Evolutionary conservation across 2,329 filamentous ascomycete genomes (phyloP).

Genomic region (Colletotrichum brevisporum): DNA sequence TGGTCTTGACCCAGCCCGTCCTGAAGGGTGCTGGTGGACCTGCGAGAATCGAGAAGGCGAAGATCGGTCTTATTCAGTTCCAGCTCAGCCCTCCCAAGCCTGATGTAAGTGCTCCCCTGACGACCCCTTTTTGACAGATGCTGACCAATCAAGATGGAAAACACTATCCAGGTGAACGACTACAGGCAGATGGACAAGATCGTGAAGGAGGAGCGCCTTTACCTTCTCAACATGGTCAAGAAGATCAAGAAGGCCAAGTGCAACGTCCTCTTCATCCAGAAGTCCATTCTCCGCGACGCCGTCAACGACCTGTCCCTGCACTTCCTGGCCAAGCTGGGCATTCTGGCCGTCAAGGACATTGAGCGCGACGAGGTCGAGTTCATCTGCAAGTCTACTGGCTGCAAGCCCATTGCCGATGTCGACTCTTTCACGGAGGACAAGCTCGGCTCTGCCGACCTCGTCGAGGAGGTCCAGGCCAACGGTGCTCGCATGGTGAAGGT

Average conservation of each 20-base stretch:
- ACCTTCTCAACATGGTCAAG: slow-evolving; percentile 98
- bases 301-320: slow-evolving; percentile 98
- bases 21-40: slow-evolving; percentile 95
- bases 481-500: slow-evolving; percentile 96
- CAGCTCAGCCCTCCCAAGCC: slow-evolving; percentile 98
- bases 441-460: slow-evolving; percentile 90
- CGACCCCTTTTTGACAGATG: slow-evolving; percentile 14
- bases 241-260: slow-evolving; percentile 99
- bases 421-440: slow-evolving; percentile 99
- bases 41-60: slow-evolving; percentile 94
- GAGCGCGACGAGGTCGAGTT: slow-evolving; percentile 99
- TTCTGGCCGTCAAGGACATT: slow-evolving; percentile 96
- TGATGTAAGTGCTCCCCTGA: slow-evolving; percentile 72
- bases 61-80: slow-evolving; percentile 97
- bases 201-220: slow-evolving; percentile 97
- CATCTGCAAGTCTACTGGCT: slow-evolving; percentile 98
- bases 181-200: slow-evolving; percentile 99
- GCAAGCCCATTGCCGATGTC: slow-evolving; percentile 98
- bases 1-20: slow-evolving; percentile 92
- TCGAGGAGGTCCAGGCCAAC: slow-evolving; percentile 90
- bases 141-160: slow-evolving; percentile 83
- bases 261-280: slow-evolving; percentile 98
- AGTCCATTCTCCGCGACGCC: slow-evolving; percentile 96
- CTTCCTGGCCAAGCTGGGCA: slow-evolving; percentile 97
- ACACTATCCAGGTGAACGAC: slow-evolving; percentile 98